Evolutionary conservation across 768 basidiomycete genomes (phyloP).

Genomic region (Termitomyces sp.): DNA sequence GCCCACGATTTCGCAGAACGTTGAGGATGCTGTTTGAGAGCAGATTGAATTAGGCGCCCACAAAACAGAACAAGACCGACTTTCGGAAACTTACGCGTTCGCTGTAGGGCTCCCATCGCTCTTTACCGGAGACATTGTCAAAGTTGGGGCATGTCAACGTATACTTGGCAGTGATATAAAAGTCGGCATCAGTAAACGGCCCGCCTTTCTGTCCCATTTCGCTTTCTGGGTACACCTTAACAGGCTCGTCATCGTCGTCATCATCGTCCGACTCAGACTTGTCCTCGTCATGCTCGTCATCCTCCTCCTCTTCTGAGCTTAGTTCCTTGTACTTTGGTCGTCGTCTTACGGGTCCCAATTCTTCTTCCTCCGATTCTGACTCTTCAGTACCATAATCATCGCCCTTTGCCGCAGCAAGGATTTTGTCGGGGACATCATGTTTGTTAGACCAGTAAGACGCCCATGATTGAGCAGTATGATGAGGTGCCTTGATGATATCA

Average conservation of each 20-base stretch:
- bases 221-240: constrained; percentile 35
- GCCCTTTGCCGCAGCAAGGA: constrained; percentile 44
- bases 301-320: constrained; percentile 32
- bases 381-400: constrained; percentile 28
- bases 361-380: constrained; percentile 23
- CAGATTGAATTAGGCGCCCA: neutral
- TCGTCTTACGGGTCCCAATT: constrained; percentile 20
- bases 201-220: constrained; percentile 54
- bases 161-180: constrained; percentile 58
- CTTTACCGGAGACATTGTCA: constrained; percentile 35
- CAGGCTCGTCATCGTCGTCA: constrained; percentile 33
- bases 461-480: constrained; percentile 66
- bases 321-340: constrained; percentile 34
- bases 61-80: neutral
- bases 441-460: constrained; percentile 63
- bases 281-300: constrained; percentile 26
- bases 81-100: constrained; percentile 40
- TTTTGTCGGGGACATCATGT: constrained; percentile 67
- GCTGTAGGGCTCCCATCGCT: constrained; percentile 56
- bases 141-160: constrained; percentile 51
- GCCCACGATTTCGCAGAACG: constrained; percentile 59
- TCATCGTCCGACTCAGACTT: constrained; percentile 28
- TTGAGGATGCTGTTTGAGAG: constrained; percentile 45
- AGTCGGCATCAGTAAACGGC: constrained; percentile 60
- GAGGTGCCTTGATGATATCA: constrained; percentile 50